Evolutionary conservation across 495 filamentous ascomycete genomes (phyloP), one percentile per base, ranked within the genome.

Genomic region (Podospora appendiculata): DNA sequence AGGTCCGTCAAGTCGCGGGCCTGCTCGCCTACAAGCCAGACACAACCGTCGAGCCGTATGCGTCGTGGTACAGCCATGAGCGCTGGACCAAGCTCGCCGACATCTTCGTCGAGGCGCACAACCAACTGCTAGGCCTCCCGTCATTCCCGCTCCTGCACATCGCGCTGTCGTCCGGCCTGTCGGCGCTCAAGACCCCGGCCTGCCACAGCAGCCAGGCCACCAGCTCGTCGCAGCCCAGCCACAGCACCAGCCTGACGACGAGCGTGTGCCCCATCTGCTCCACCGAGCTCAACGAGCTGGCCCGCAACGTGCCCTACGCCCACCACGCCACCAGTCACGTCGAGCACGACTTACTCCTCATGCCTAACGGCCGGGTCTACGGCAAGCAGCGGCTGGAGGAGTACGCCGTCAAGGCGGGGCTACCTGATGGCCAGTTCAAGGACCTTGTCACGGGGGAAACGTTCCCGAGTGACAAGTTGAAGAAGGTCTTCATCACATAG

Each of bases 301-400:
- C 93, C 13, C 77, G 84, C 40, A 84, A 83, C 61, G 84, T 97
- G 52, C 93, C 93, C 12, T 96, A 96, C 61, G 93, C 93, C 18
- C 86, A 95, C 57, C 93, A 98, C 64, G 86, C 84, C 43, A 93
- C 94, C 74, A 96, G 90, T 64, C 85, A 87, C 54, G 85, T 96
- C 18, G 90, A 95, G 64, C 83, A 76, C 36, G 92, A 97, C 59
- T 78, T 91, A 8, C 79, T 96, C 17, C 76, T 96, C 38, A 67
- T 98, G 52, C 92, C 92, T 11, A 96, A 96, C 70, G 82, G 84
- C 7, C 78, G 89, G 49, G 83, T 94, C 32, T 96, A 96, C 62
- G 90, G 92, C 16, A 76, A 84, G 46, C 79, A 84, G 45, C 77
- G 86, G 44, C 70, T 97, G 56, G 67, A 84, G 55, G 82, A 86